Evolutionary conservation across 2,329 filamentous ascomycete species (phyloP), one percentile per base, ranked within the genome.

Genomic region (Microdochium paspali): DNA sequence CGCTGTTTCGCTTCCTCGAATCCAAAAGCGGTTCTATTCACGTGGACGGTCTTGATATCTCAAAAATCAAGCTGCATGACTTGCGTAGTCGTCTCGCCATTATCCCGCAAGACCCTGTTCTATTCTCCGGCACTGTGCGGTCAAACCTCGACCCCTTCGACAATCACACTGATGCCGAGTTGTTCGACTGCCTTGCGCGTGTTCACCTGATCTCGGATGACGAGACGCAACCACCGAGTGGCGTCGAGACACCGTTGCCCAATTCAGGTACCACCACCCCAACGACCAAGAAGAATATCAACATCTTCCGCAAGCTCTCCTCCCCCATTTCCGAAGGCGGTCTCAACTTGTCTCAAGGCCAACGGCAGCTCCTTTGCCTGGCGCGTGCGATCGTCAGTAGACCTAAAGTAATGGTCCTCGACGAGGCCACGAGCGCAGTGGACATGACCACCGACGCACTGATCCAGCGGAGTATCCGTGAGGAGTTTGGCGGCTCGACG

Each of bases 81-180:
- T 69, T 93, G 10, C 78, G 87, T 23, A 83, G 79, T n/a, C 75
- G 85, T 0, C 66, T 93, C 1, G 84, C 85, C 31, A 90, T 93
- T 54, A 91, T 93, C 47, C 87, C 87, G 4, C 54, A 90, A 66
- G 87, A 91, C 54, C 87, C 87, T 0, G 85, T 90, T 1, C 73
- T 93, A 6, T 91, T 93, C 66, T 87, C 83, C 1, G 87, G 88
- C 21, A 90, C 86, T 0, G 70, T 93, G 20, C 76, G 87, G 39
- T 80, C 75, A 40, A 91, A 91, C 57, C 73, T 93, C 4, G 87
- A 93, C 58, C 83, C 87, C 0, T 90, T 90, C 56, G 72, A 84
- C 47, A 72, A 85, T 50, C 79, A 87, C 58, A 76, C 71, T 1
- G 86, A 91, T 53, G 70, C 68, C 1, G 82, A 86, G 56, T 76